phyloP scores from a whole-genome alignment of 2,329 filamentous ascomycete species.

The Diaporthe destruens region DNA sequence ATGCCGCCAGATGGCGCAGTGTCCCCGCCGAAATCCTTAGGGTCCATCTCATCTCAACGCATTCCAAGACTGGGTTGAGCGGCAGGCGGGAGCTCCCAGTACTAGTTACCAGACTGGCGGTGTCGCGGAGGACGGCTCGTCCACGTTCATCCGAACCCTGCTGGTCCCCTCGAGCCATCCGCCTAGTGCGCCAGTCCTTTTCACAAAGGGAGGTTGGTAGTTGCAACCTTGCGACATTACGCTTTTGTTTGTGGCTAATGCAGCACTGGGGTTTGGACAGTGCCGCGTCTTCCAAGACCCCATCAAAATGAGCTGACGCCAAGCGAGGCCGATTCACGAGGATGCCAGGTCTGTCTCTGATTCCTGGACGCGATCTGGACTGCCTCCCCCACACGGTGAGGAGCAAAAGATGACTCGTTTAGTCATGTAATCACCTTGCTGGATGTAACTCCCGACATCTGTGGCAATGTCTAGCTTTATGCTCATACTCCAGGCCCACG shows the following conservation, averaged over 20 bases:
- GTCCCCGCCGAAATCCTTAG: slow-evolving; percentile 1
- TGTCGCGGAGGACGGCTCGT: slow-evolving; percentile 28
- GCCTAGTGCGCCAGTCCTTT: slow-evolving; percentile 17
- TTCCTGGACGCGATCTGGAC: slow-evolving; percentile 19
- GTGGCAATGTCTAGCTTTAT: slow-evolving; percentile 1
- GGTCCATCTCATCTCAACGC: slow-evolving; percentile 22
- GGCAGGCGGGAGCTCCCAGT: slow-evolving; percentile 40
- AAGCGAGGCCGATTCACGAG: slow-evolving; percentile 22
- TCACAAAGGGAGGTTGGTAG: background rate
- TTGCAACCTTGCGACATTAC: slow-evolving; percentile 7
- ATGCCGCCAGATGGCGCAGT: slow-evolving; percentile 21
- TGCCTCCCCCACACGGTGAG: slow-evolving; percentile 12
- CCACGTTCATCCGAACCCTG: slow-evolving; percentile 29
- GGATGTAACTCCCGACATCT: slow-evolving; percentile 6
- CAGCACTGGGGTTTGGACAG: slow-evolving; percentile 2
- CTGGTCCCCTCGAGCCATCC: background rate
- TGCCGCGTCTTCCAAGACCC: background rate
- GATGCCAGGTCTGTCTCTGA: slow-evolving; percentile 1
- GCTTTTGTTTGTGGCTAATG: slow-evolving; percentile 20
- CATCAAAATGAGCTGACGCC: slow-evolving; percentile 30
- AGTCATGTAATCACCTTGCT: slow-evolving; percentile 1
- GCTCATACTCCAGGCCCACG: background rate
- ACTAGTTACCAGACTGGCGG: slow-evolving; percentile 36
- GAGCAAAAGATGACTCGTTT: slow-evolving; percentile 23
- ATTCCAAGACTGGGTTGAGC: slow-evolving; percentile 26